Evolutionary conservation across 2,329 filamentous ascomycete genomes (phyloP).

Genomic region (Furcasterigmium furcatum): DNA sequence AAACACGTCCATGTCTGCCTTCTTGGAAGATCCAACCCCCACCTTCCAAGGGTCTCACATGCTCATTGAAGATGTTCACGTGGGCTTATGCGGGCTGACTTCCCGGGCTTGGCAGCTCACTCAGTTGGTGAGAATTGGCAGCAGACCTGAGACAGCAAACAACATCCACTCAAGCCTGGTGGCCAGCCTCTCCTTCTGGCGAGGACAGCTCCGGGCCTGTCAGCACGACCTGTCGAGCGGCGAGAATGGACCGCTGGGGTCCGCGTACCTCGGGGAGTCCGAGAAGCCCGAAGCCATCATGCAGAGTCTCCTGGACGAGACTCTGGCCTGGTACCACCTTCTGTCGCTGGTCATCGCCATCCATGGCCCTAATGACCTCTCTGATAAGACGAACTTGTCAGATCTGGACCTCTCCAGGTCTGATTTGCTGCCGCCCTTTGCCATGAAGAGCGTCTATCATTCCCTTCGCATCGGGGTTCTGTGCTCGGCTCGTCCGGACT

Average conservation of each 20-base stretch:
- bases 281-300: neutral
- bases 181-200: neutral
- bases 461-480: neutral
- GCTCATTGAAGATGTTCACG: neutral
- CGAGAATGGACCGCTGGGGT: neutral
- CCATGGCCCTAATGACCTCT: neutral
- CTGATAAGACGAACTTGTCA: neutral
- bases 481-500: neutral
- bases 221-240: too few relatives aligned
- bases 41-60: neutral
- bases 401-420: neutral
- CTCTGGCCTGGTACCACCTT: neutral
- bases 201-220: neutral
- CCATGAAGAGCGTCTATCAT: neutral
- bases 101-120: neutral
- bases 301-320: neutral
- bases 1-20: neutral
- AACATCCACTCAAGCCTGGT: neutral
- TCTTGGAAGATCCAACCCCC: neutral
- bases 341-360: neutral
- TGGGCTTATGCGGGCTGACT: neutral
- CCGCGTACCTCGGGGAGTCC: neutral
- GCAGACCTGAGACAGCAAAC: neutral
- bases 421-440: neutral
- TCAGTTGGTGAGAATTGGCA: neutral